Conservation (phyloP, 495 filamentous ascomycete species). For the Umbilicaria muhlenbergii region DNA sequence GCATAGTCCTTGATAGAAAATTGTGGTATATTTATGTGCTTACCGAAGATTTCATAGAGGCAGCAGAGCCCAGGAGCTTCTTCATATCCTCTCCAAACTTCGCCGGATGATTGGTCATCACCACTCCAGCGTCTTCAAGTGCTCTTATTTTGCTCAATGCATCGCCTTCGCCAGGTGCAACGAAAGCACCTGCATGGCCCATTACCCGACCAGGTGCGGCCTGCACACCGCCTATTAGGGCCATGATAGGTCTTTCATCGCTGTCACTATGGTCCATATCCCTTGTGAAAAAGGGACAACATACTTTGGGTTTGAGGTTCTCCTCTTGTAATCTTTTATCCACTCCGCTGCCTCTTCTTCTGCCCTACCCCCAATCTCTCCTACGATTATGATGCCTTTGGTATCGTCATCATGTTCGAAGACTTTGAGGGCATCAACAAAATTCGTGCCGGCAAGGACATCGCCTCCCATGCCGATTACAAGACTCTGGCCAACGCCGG, state of each 20-base stretch:
- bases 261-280: slow-evolving; percentile 2
- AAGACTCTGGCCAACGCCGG: slow-evolving; percentile 71
- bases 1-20: no score
- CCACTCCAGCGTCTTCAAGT: slow-evolving; percentile 54
- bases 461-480: slow-evolving; percentile 85
- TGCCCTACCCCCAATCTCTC: slow-evolving; percentile 71
- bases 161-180: slow-evolving; percentile 47
- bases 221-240: slow-evolving; percentile 54
- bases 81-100: slow-evolving; percentile 65
- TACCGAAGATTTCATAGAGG: slow-evolving; percentile 7
- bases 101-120: slow-evolving; percentile 66
- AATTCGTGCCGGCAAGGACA: slow-evolving; percentile 64
- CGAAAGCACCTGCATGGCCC: slow-evolving; percentile 80
- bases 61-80: slow-evolving; percentile 26
- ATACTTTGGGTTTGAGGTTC: slow-evolving; percentile 50
- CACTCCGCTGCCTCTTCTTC: slow-evolving; percentile 74
- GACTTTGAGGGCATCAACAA: slow-evolving; percentile 59
- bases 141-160: slow-evolving; percentile 49
- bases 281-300: slow-evolving; percentile 9
- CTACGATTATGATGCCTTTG: slow-evolving; percentile 67
- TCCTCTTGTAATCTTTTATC: slow-evolving; percentile 51
- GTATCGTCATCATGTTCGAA: slow-evolving; percentile 65
- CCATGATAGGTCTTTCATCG: slow-evolving; percentile 54
- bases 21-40: slow-evolving; percentile 1
- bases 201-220: slow-evolving; percentile 57